Evolutionary conservation across 2,329 filamentous ascomycete genomes (phyloP), one percentile per base, ranked within the genome.

Genomic region (Lithohypha guttulata): DNA sequence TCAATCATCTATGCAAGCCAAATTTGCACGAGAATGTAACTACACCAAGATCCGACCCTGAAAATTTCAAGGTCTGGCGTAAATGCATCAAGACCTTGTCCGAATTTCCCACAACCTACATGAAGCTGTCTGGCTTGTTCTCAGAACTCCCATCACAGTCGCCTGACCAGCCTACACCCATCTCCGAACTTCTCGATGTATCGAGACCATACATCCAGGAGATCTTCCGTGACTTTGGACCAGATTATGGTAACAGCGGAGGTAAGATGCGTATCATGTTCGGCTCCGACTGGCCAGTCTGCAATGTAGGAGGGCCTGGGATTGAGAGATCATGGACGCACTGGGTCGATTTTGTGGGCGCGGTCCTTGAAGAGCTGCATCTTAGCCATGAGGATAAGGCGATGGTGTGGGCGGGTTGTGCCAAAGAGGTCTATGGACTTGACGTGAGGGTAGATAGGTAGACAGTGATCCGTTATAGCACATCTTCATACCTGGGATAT

Each of bases 261-360:
- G n/a, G n/a, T n/a, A 14, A 28, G 9, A 28, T 28, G 26, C 71
- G 84, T 47, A 71, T 91, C 55, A 86, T 96, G 79, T 95, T 91
- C 59, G 87, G 81, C 17, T 87, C 81, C 48, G 86, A 95, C 59
- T 96, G 89, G 89, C 87, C 89, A 2, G 80, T 95, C 1, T 93
- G 85, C 62, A 87, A 84, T 46, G 64, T 84, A 22, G 73, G 74
- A 1, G 72, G 71, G 2, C 70, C 70, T 0, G 61, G 59, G 1
- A 68, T 67, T 28, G 64, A 70, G 33, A 60, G 66, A 15, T 77
- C 82, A 21, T 94, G 86, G 85, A 62, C 64, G 23, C 73, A 79
- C 51, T 95, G 87, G 87, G 73, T 67, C 47, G 67, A 66, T 14
- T 66, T 91, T 1, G 81, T 93, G 13, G 74, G 79, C 46, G 66